phyloP scores from a whole-genome alignment of 1,139 yeast species.

The Hyphopichia pseudoburtonii region DNA sequence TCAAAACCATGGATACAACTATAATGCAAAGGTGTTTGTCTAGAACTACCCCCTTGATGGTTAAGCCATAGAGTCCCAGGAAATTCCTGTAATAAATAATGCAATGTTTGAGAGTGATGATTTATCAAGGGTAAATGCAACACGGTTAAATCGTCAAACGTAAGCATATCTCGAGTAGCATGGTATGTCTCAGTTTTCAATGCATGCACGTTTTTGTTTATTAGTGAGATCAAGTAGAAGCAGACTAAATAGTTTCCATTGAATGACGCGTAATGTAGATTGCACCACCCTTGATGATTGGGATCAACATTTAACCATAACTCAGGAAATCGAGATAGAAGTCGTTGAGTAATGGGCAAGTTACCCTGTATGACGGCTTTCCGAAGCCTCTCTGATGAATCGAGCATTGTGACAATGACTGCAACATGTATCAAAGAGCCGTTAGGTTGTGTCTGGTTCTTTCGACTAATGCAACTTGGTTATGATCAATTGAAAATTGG shows the following conservation, averaged over 20 bases:
- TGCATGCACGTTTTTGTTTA: constrained; percentile 24
- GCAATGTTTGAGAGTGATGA: constrained; percentile 75
- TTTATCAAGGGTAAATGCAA: constrained; percentile 72
- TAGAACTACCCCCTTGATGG: constrained; percentile 45
- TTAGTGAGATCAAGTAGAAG: constrained; percentile 49
- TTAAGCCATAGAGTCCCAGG: constrained; percentile 64
- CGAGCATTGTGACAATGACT: constrained; percentile 50
- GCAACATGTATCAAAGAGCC: too few relatives aligned
- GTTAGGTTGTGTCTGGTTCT: constrained; percentile 30
- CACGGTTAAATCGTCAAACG: constrained; percentile 71
- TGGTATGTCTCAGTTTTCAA: constrained; percentile 16
- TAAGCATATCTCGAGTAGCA: constrained; percentile 33
- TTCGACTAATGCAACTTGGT: not conserved
- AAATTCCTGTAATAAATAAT: constrained; percentile 77
- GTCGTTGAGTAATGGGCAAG: constrained; percentile 66
- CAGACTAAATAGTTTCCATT: constrained; percentile 80
- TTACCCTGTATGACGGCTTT: constrained; percentile 74
- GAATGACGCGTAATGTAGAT: constrained; percentile 82
- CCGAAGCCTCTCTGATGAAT: constrained; percentile 69
- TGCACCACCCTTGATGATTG: constrained; percentile 79
- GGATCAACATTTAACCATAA: constrained; percentile 71
- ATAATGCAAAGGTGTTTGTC: constrained; percentile 72
- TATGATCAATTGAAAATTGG: too few relatives aligned
- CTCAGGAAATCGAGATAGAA: constrained; percentile 72
- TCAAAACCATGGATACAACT: constrained; percentile 68